A percentile compares a stretch with the other conserved stretches of the same genome.
These are phyloP conservation scores for Xanthoparmelia taractica DNA, from an alignment of 495 filamentous ascomycete genomes.

Conservation along the genomic window DNA sequence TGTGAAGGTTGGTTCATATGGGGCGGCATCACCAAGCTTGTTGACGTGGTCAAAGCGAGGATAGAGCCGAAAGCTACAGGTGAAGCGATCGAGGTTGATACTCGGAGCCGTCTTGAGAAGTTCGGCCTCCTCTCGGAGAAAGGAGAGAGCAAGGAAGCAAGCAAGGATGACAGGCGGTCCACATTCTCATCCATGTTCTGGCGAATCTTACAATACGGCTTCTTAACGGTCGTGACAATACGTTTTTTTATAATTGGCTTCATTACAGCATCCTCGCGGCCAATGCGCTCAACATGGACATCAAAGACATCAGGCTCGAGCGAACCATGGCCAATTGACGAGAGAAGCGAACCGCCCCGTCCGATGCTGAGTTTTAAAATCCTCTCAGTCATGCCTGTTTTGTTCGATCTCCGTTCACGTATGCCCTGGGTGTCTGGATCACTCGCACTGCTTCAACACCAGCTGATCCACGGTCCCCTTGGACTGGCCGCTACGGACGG, in stretches of 20 bases:
- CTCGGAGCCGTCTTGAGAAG: slow-evolving; percentile 37
- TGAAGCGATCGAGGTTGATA: slow-evolving; percentile 25
- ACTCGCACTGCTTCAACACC: slow-evolving; percentile 64
- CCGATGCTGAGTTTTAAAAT: slow-evolving; percentile 68
- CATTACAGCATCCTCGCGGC: slow-evolving; percentile 28
- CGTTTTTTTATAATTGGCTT: slow-evolving; percentile 53
- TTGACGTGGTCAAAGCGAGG: slow-evolving; percentile 35
- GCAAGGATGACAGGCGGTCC: slow-evolving; percentile 27
- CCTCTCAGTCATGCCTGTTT: slow-evolving; percentile 59
- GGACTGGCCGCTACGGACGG: slow-evolving; percentile 65
- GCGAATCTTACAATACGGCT: slow-evolving; percentile 60
- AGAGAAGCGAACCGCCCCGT: slow-evolving; percentile 28
- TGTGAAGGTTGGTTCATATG: slow-evolving; percentile 83
- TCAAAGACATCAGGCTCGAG: slow-evolving; percentile 25
- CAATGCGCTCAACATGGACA: slow-evolving; percentile 23
- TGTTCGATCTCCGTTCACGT: slow-evolving; percentile 61
- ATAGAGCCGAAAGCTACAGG: slow-evolving; percentile 21
- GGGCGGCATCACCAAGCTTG: slow-evolving; percentile 63
- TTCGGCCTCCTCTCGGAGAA: slow-evolving; percentile 41
- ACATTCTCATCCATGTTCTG: slow-evolving; percentile 49
- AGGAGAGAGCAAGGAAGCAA: slow-evolving; percentile 21
- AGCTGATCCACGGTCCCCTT: slow-evolving; percentile 62
- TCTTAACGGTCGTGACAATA: slow-evolving; percentile 55
- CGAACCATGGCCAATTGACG: slow-evolving; percentile 10
- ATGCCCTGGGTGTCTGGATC: slow-evolving; percentile 81